Percentiles rank a stretch among this genome's conserved stretches.
These are phyloP conservation scores for Exidia glandulosa DNA, from an alignment of 768 basidiomycete species.

Conservation along the genomic window DNA sequence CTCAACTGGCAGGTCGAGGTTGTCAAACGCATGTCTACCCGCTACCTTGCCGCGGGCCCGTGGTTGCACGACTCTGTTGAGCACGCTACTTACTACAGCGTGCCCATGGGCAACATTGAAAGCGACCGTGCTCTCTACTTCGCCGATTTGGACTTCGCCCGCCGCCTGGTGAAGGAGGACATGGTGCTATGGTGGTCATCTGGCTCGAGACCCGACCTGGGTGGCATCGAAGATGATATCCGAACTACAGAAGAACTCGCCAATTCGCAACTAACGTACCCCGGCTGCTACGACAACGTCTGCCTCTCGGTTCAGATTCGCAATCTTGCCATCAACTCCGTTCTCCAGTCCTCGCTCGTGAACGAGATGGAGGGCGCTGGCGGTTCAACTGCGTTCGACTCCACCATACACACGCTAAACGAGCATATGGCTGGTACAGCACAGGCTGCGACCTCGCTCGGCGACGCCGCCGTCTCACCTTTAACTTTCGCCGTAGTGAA, in stretches of 20 bases:
- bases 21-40: slow-evolving; percentile 69
- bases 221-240: slow-evolving; percentile 83
- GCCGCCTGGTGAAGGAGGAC: slow-evolving; percentile 77
- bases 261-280: slow-evolving; percentile 71
- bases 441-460: slow-evolving; percentile 63
- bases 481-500: slow-evolving; percentile 80
- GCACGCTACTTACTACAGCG: slow-evolving; percentile 82
- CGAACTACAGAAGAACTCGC: slow-evolving; percentile 66
- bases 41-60: slow-evolving; percentile 64
- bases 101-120: slow-evolving; percentile 87
- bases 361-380: slow-evolving; percentile 97
- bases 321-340: slow-evolving; percentile 88
- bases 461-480: slow-evolving; percentile 80
- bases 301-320: slow-evolving; percentile 82
- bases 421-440: slow-evolving; percentile 70
- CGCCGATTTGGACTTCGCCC: slow-evolving; percentile 84
- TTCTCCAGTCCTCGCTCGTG: slow-evolving; percentile 86
- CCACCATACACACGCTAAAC: slow-evolving; percentile 80
- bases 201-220: slow-evolving; percentile 79
- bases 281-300: slow-evolving; percentile 87
- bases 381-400: slow-evolving; percentile 88
- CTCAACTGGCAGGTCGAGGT: slow-evolving; percentile 85
- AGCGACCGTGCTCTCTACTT: slow-evolving; percentile 82
- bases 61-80: slow-evolving; percentile 75
- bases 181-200: slow-evolving; percentile 96